Evolutionary conservation across 1,284 basidiomycete species (phyloP).

Genomic region (Fereydounia khargensis): DNA sequence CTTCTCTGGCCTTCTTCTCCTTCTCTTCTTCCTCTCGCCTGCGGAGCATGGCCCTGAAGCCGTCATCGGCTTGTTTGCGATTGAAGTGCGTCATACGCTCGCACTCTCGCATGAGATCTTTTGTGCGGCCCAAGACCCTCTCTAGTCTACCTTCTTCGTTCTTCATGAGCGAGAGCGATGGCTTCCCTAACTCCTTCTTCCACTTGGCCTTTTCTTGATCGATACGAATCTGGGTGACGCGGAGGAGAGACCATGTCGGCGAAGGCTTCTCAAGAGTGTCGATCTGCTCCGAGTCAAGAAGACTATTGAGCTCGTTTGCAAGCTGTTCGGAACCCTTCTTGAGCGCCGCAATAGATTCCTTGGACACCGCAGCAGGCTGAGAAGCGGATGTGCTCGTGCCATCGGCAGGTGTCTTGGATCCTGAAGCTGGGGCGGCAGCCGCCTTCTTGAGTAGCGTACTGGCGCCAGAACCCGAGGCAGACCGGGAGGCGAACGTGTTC

Average conservation of each 20-base stretch:
- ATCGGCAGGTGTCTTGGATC: neutral
- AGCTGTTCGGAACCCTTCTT: constrained; percentile 12
- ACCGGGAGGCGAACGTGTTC: neutral
- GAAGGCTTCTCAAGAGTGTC: constrained; percentile 47
- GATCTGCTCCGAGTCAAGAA: constrained; percentile 29
- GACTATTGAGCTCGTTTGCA: constrained; percentile 9
- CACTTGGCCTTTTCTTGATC: constrained; percentile 44
- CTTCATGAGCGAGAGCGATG: constrained; percentile 11
- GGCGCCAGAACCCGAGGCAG: constrained; percentile 7
- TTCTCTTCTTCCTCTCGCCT: constrained; percentile 35
- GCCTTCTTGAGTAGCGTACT: neutral
- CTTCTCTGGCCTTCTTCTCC: constrained; percentile 29
- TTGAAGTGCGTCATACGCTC: constrained; percentile 42
- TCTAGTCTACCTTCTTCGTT: constrained; percentile 20
- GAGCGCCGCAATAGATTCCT: constrained; percentile 12
- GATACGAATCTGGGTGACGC: constrained; percentile 39
- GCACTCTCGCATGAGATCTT: constrained; percentile 41
- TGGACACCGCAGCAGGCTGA: constrained; percentile 3
- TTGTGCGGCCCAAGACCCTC: constrained; percentile 26
- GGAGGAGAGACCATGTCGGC: constrained; percentile 36
- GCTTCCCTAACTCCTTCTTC: constrained; percentile 34
- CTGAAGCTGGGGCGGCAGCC: neutral
- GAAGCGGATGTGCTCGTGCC: neutral
- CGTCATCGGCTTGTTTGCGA: constrained; percentile 32
- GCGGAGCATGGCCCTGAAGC: constrained; percentile 35